Base-by-base conservation (phyloP, 805 yeast species). In the Metschnikowia chrysomelidarum region DNA sequence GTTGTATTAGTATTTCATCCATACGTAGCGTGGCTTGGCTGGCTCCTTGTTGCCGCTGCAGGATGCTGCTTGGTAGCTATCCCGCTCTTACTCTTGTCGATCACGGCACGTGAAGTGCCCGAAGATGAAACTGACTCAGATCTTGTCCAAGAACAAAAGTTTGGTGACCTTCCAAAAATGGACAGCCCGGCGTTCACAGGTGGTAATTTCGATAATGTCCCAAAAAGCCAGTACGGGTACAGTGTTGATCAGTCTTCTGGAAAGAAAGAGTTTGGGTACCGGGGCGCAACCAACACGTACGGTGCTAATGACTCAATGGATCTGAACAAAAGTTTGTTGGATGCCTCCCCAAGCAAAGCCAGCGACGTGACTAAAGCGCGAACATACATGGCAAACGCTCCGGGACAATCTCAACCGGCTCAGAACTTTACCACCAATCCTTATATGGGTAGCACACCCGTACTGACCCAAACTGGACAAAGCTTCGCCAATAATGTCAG, bases 21-120 rank as follows among this genome's bases (percentile, higher is more conserved):
- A 7, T 64, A 79, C 42, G 67, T 81, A 12, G 59, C 69, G 5
- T 84, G 89, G 89, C 69, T 79, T n/a, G 69, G 80, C 7, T 84
- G 91, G 89, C 54, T 80, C 21, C 64, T 81, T 50, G 70, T 83
- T 19, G 87, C 82, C 1, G 73, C 86, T 4, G 82, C 85, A 9
- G 81, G 69, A 0, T 58, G 79, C 35, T 69, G 71, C 36, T 60
- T 84, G 39, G 35, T 78, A 2, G 59, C 78, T 2, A 41, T 80
- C 2, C 74, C 83, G 5, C 55, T 77, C 26, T 60, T 74, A 19
- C 66, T 74, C 32, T 38, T 64, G 12, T 49, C 55, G 4, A 51
- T 57, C 26, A 49, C 49, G 19, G 46, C 75, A 18, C 68, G 15
- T 27, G 46, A 42, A 43, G 45, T 32, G 41, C 28, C 34, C 8